Evolutionary conservation across 2,329 filamentous ascomycete genomes (phyloP).

Genomic region (Hymenoscyphus occultus): DNA sequence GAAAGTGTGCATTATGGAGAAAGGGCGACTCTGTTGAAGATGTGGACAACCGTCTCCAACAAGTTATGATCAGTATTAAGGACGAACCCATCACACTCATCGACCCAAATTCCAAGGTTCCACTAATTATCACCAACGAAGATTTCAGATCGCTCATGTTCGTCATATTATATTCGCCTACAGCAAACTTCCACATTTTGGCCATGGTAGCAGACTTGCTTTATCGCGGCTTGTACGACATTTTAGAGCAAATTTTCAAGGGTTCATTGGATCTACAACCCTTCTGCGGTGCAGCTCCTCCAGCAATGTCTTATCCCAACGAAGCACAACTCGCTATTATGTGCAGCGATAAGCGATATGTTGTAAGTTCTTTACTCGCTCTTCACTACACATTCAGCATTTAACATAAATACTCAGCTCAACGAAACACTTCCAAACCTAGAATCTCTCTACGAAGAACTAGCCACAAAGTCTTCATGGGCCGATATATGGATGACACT

Average conservation of each 20-base stretch:
- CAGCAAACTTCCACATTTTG: conserved; percentile 24
- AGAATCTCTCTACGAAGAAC: conserved; percentile 24
- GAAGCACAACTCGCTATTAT: conserved; percentile 32
- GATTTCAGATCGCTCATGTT: conserved; percentile 33
- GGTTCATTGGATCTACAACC: conserved; percentile 6
- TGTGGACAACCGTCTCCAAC: conserved; percentile 23
- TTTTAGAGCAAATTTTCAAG: conserved; percentile 32
- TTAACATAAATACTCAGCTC: conserved; percentile 21
- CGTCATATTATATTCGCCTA: conserved; percentile 31
- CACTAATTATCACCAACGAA: conserved; percentile 30
- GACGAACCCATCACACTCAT: conserved; percentile 32
- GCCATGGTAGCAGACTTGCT: conserved; percentile 29
- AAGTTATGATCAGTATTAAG: conserved; percentile 43
- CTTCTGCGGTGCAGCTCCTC: conserved; percentile 17
- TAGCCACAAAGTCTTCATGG: conserved; percentile 25
- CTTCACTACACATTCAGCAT: neutral
- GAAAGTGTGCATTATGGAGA: conserved; percentile 23
- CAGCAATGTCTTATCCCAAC: conserved; percentile 17
- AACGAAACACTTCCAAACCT: conserved; percentile 31
- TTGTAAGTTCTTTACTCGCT: conserved; percentile 17
- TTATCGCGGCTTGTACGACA: conserved; percentile 40
- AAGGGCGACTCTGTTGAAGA: conserved; percentile 15
- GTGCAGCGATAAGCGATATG: conserved; percentile 34
- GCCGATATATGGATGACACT: conserved; percentile 28
- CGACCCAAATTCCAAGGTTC: conserved; percentile 18